A percentile compares a stretch with the other conserved stretches of the same genome.
These are phyloP conservation scores for Podaxis sp. DNA, from an alignment of 768 basidiomycete species.

Conservation along the genomic window DNA sequence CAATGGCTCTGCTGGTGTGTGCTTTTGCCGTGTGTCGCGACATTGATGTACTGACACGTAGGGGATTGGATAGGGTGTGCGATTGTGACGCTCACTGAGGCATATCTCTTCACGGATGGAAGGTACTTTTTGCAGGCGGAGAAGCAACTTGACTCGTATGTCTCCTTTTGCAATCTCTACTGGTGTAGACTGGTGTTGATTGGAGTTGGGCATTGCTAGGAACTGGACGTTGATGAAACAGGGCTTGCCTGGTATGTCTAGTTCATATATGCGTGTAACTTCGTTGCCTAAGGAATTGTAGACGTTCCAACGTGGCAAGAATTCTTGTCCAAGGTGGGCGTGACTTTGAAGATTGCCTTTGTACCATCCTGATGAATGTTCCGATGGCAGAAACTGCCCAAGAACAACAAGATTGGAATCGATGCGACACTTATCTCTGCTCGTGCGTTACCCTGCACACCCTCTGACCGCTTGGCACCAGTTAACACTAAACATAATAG, in stretches of 20 bases:
- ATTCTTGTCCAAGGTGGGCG: conserved; percentile 66
- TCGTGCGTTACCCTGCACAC: conserved; percentile 35
- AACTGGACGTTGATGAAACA: conserved; percentile 96
- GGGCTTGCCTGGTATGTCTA: conserved; percentile 67
- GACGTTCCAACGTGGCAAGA: conserved; percentile 93
- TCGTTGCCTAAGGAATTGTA: conserved; percentile 24
- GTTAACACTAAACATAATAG: conserved; percentile 29
- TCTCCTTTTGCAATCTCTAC: background rate
- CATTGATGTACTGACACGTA: background rate
- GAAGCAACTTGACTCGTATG: conserved; percentile 83
- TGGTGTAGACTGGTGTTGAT: background rate
- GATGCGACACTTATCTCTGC: conserved; percentile 78
- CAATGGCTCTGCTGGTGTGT: conserved; percentile 86
- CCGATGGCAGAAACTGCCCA: conserved; percentile 52
- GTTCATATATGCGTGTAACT: background rate
- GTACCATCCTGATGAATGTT: background rate
- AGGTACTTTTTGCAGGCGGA: conserved; percentile 93
- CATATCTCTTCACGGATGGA: conserved; percentile 92
- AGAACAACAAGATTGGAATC: conserved; percentile 71
- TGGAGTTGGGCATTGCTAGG: conserved; percentile 30
- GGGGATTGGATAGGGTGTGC: conserved; percentile 58
- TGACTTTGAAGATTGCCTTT: background rate
- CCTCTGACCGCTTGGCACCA: background rate
- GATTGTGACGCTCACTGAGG: conserved; percentile 66
- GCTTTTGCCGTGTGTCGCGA: background rate